These are phyloP conservation scores for Cladosporium cucumerinum DNA, from an alignment of 2,329 filamentous ascomycete genomes.

Conservation along the genomic window DNA sequence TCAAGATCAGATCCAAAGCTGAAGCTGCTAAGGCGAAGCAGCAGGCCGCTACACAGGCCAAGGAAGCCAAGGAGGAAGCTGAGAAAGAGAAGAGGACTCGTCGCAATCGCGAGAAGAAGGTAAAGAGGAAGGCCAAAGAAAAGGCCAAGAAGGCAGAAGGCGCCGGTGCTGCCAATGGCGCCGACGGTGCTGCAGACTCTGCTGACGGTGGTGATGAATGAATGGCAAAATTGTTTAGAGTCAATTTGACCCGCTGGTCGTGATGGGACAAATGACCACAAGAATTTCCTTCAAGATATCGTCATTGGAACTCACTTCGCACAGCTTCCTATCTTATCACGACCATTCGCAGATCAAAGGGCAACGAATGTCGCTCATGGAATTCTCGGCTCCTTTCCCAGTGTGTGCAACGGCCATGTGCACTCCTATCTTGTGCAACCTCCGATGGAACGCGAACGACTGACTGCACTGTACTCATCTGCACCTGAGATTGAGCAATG, in stretches of 20 bases:
- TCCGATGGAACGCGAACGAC: background rate
- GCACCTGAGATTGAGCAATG: background rate
- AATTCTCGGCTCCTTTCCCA: background rate
- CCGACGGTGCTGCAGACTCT: background rate
- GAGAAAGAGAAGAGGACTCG: conserved; percentile 34
- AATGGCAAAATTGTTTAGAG: background rate
- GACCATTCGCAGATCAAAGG: background rate
- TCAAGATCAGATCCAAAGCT: conserved; percentile 28
- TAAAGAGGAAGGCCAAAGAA: conserved; percentile 34
- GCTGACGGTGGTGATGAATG: conserved; percentile 8
- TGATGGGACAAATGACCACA: background rate
- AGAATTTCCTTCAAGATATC: background rate
- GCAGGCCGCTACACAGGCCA: conserved; percentile 24
- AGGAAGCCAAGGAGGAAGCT: conserved; percentile 29
- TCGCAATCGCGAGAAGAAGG: conserved; percentile 36
- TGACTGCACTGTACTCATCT: background rate
- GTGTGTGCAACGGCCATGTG: background rate
- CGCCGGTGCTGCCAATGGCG: background rate
- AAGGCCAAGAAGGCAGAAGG: conserved; percentile 34
- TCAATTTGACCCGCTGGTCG: background rate
- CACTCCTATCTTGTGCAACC: background rate
- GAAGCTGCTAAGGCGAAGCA: conserved; percentile 23
- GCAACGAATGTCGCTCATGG: background rate
- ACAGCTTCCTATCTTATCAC: background rate
- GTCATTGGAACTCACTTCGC: background rate